Conservation (phyloP, 371 early-diverging fungal genomes). For the Dinochytrium kinnereticum region DNA sequence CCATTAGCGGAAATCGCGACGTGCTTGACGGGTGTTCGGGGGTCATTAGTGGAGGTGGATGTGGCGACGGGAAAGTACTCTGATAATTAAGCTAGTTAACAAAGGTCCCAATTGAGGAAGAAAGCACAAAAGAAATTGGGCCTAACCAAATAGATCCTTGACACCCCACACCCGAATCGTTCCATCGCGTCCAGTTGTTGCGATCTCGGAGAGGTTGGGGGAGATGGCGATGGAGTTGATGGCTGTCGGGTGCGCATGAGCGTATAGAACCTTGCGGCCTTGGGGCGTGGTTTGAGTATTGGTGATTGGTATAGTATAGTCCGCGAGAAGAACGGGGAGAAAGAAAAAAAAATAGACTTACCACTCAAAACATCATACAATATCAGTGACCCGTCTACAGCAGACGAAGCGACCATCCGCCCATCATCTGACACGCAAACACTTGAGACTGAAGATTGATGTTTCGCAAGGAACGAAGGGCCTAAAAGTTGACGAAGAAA, state of each 20-base stretch:
- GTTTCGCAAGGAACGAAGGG: neutral
- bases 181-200: neutral
- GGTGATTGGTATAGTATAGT: too few species aligned
- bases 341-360: neutral
- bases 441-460: neutral
- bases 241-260: neutral
- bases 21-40: neutral
- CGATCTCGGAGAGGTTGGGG: neutral
- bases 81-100: neutral
- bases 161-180: neutral
- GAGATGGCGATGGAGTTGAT: neutral
- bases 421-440: neutral
- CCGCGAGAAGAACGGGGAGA: neutral
- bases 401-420: neutral
- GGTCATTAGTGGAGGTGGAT: neutral
- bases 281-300: too few species aligned
- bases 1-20: neutral
- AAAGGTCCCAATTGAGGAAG: neutral
- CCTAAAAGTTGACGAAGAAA: too few species aligned
- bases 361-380: neutral
- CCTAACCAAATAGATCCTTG: neutral
- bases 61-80: neutral
- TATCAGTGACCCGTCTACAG: neutral
- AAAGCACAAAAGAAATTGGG: neutral
- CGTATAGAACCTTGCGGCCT: neutral